These are phyloP conservation scores for Lepraria neglecta DNA, from an alignment of 495 filamentous ascomycete genomes.

Conservation along the genomic window DNA sequence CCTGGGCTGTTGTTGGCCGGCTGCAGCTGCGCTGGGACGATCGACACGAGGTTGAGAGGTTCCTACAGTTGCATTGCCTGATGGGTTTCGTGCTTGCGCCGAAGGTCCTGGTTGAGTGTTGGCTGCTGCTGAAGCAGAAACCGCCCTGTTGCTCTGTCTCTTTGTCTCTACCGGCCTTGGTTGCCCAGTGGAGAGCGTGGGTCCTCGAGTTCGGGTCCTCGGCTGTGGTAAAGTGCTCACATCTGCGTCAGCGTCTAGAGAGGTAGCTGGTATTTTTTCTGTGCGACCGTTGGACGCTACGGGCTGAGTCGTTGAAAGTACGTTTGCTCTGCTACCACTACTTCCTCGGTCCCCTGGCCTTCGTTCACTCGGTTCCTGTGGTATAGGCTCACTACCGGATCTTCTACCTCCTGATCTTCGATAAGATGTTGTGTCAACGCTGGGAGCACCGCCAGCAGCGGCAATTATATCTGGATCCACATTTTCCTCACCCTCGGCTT, in stretches of 20 bases:
- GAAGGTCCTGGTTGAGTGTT: slow-evolving; percentile 8
- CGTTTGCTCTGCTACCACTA: slow-evolving; percentile 20
- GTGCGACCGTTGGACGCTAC: slow-evolving; percentile 13
- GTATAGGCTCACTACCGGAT: slow-evolving; percentile 20
- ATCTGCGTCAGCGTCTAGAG: slow-evolving; percentile 6
- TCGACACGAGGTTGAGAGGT: slow-evolving; percentile 12
- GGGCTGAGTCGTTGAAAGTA: slow-evolving; percentile 15
- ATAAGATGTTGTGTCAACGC: slow-evolving; percentile 27
- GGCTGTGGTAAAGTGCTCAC: slow-evolving; percentile 18
- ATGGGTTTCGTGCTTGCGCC: slow-evolving; percentile 19
- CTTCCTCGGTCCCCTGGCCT: slow-evolving; percentile 26
- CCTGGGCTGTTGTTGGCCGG: slow-evolving; percentile 22
- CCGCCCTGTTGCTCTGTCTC: slow-evolving; percentile 22
- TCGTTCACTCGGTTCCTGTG: slow-evolving; percentile 21
- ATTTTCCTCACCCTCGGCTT: slow-evolving; percentile 47
- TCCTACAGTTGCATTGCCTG: slow-evolving; percentile 15
- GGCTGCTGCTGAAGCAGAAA: slow-evolving; percentile 18
- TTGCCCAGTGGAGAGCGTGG: slow-evolving; percentile 30
- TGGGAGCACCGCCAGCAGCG: slow-evolving; percentile 55
- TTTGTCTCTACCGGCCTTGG: slow-evolving; percentile 30
- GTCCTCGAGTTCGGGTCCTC: slow-evolving; percentile 25
- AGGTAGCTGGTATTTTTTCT: slow-evolving; percentile 1
- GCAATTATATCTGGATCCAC: slow-evolving; percentile 43
- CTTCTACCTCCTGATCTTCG: slow-evolving; percentile 33
- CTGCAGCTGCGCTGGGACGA: slow-evolving; percentile 2